These are phyloP conservation scores for Oenanthe sinensis DNA, from an alignment of 129 eudicot species.

Conservation along the genomic window DNA sequence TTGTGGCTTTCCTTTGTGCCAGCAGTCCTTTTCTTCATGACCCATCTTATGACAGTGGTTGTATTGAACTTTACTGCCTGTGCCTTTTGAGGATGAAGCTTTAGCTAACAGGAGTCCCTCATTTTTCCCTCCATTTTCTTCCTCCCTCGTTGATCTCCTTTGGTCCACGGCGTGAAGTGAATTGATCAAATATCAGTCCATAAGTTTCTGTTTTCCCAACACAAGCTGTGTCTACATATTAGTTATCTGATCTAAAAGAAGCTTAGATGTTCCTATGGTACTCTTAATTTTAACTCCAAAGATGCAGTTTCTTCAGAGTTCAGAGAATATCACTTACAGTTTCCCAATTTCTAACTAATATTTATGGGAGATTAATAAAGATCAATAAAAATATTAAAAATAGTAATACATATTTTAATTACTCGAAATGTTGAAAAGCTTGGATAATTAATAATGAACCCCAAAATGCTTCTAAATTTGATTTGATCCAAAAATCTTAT, in stretches of 20 bases:
- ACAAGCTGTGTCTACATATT: not conserved
- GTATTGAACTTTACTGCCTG: too few species aligned
- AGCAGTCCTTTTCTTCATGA: too few species aligned
- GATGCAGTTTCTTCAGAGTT: not conserved
- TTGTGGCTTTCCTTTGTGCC: too few species aligned
- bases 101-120: too few species aligned
- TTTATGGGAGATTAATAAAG: not conserved
- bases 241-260: not conserved
- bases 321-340: not conserved
- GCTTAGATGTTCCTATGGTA: not conserved
- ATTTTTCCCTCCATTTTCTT: too few species aligned
- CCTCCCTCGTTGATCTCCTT: too few species aligned
- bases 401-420: not conserved
- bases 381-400: not conserved
- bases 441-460: not conserved
- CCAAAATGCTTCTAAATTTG: not conserved
- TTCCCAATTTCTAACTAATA: not conserved
- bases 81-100: too few species aligned
- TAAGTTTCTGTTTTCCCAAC: too few species aligned
- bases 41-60: too few species aligned
- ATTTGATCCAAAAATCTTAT: not conserved
- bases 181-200: too few species aligned
- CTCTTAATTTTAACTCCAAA: not conserved
- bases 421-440: not conserved
- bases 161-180: too few species aligned